A percentile compares a stretch with the other conserved stretches of the same genome.
Evolutionary conservation across 257 asterid species (phyloP).

Genomic region (Rauvolfia tetraphylla): DNA sequence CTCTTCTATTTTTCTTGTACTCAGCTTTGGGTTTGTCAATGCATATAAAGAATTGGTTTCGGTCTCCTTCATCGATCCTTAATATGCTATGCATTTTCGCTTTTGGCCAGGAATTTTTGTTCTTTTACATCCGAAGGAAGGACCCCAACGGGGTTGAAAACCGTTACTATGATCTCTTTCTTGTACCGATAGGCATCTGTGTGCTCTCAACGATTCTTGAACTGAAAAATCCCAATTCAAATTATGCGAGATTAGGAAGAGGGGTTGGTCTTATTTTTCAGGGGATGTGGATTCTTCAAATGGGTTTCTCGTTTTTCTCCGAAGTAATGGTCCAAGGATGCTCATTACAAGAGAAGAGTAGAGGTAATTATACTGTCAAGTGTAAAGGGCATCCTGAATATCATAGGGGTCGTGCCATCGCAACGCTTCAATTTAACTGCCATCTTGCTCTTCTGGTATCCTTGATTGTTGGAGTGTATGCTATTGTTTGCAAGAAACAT

Average conservation of each 20-base stretch:
- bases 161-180: conserved; percentile 66
- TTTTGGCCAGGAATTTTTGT: conserved; percentile 69
- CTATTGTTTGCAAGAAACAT: conserved; percentile 49
- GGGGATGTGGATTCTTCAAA: conserved; percentile 89
- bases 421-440: conserved; percentile 79
- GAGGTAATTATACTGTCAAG: conserved; percentile 76
- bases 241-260: conserved; percentile 57
- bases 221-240: conserved; percentile 48
- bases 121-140: conserved; percentile 67
- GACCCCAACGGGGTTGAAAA: conserved; percentile 87
- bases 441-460: conserved; percentile 78
- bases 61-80: conserved; percentile 45
- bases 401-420: conserved; percentile 91
- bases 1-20: conserved; percentile 53
- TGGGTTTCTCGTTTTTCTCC: conserved; percentile 88
- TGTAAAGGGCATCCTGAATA: conserved; percentile 87
- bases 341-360: conserved; percentile 62
- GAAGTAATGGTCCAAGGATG: conserved; percentile 63
- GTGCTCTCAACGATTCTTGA: conserved; percentile 68
- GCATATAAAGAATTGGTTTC: conserved; percentile 27
- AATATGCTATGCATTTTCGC: conserved; percentile 61
- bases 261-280: conserved; percentile 71
- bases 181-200: conserved; percentile 72
- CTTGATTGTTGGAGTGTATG: conserved; percentile 41
- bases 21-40: conserved; percentile 59